These are phyloP conservation scores for Naematelia aurantialba DNA, from an alignment of 768 basidiomycete species.

Conservation along the genomic window DNA sequence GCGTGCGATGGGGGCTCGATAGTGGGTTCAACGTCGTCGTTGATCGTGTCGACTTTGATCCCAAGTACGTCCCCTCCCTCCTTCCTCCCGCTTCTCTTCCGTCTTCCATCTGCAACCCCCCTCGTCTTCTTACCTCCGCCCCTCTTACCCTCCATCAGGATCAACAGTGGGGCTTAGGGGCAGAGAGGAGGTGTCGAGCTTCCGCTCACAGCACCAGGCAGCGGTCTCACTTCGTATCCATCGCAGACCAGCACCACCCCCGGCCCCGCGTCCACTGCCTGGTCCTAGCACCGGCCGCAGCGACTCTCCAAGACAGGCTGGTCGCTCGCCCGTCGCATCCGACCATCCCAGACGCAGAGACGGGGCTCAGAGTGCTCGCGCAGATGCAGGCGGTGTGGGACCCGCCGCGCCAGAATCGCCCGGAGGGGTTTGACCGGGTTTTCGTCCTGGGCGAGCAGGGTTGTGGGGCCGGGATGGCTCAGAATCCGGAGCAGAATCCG, in stretches of 20 bases:
- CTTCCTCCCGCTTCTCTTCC: neutral
- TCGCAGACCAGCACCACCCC: conserved; percentile 20
- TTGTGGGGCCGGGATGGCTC: too few species aligned
- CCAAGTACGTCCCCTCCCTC: conserved; percentile 28
- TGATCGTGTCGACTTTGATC: conserved; percentile 46
- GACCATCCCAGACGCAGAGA: conserved; percentile 37
- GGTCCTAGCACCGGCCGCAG: conserved; percentile 18
- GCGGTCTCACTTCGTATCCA: conserved; percentile 43
- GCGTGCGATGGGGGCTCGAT: conserved; percentile 26
- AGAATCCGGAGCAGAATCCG: too few species aligned
- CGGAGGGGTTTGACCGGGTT: conserved; percentile 43
- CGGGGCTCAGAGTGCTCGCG: conserved; percentile 34
- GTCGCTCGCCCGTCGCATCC: conserved; percentile 35
- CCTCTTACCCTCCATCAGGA: neutral
- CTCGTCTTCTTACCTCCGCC: neutral
- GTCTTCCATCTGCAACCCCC: neutral
- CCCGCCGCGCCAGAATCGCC: conserved; percentile 26
- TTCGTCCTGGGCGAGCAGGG: conserved; percentile 19
- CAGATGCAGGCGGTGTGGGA: conserved; percentile 35
- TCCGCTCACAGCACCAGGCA: too few species aligned
- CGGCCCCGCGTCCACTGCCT: conserved; percentile 26
- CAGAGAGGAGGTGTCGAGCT: neutral
- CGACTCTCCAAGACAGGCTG: conserved; percentile 32
- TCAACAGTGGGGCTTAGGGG: neutral
- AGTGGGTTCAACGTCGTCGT: conserved; percentile 43